Base-by-base conservation (phyloP, 805 yeast genomes). In the Lachancea kluyveri region DNA sequence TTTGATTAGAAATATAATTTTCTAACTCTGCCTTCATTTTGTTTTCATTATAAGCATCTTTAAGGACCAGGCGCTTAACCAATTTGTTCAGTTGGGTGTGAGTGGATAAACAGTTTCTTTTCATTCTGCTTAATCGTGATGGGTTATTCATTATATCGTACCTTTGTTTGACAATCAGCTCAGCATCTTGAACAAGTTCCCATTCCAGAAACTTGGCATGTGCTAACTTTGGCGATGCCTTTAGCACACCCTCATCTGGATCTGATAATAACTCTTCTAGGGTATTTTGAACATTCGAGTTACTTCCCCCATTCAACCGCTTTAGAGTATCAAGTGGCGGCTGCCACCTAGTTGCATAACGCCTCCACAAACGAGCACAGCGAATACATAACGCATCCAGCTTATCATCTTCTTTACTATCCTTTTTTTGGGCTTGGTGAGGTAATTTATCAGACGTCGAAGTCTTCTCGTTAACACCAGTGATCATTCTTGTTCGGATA, bases 341-440 rank as follows among this genome's bases (percentile, higher is more conserved):
- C 42, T 79, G 85, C 97, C 97, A 92, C 7, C 65, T 67, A 0
- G 84, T 77, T 0, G 87, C 96, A 55, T 90, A 90, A 23, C 94
- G 63, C 54, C 95, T 69, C 97, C 97, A 90, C 17, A 92, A 51
- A 36, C 82, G 68, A 0, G 96, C 95, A 62, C 98, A 90, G 33
- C 97, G 65, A 17, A 70, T 59, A 54, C 98, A 90, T 9, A 90
- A 60, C 0, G 87, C 96, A 10, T 65, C 57, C 2, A 75, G 59
- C 1, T 60, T 46, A 5, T 60, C 50, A 7, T 50, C 44, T 1
- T 45, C 33, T 11, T 26, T 28, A n/a, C 17, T 21, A 32, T 34
- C 8, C 50, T 45, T n/a, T 45, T 45, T 5, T 59, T 59, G 4
- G 59, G 54, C 8, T 66, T 64, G 4, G 57, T 19, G 22, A 4